Percentiles rank a stretch among this genome's conserved stretches.
Evolutionary conservation across 306 rosid genomes (phyloP).

Genomic region (Pyrus pyrifolia): DNA sequence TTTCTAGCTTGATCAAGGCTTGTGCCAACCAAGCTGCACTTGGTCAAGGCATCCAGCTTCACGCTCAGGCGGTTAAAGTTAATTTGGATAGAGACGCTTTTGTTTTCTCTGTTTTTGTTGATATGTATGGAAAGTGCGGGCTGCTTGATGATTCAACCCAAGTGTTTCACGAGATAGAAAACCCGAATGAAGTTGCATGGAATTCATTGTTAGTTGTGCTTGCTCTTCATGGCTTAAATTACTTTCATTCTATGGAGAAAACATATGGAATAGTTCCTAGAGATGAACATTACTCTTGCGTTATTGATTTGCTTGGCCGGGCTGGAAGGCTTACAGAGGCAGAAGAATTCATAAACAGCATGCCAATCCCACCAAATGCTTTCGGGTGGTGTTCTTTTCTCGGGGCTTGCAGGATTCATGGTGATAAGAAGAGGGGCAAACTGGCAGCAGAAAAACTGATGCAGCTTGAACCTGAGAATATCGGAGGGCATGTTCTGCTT

Average conservation of each 20-base stretch:
- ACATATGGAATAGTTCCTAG: conserved; percentile 42
- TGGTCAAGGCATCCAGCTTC: conserved; percentile 53
- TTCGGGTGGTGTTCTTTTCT: conserved; percentile 59
- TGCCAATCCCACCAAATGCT: conserved; percentile 54
- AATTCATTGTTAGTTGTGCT: conserved; percentile 37
- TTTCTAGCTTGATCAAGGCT: conserved; percentile 55
- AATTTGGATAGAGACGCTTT: conserved; percentile 36
- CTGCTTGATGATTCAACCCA: conserved; percentile 37
- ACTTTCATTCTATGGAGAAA: conserved; percentile 43
- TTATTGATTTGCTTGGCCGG: conserved; percentile 46
- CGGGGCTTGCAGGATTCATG: conserved; percentile 42
- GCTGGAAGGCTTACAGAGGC: conserved; percentile 48
- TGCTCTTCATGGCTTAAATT: conserved; percentile 49
- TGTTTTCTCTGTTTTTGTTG: conserved; percentile 40
- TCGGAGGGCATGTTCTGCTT: conserved; percentile 42
- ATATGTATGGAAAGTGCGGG: conserved; percentile 62
- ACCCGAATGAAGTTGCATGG: conserved; percentile 37
- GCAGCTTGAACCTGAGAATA: conserved; percentile 50
- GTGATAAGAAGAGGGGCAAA: conserved; percentile 47
- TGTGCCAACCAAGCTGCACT: conserved; percentile 50
- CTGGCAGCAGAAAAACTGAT: conserved; percentile 41
- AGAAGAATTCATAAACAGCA: conserved; percentile 37
- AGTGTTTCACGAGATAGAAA: conserved; percentile 30
- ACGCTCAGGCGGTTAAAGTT: conserved; percentile 45
- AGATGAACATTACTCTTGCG: conserved; percentile 47